Percentiles rank a stretch among this genome's conserved stretches.
These are phyloP conservation scores for Trichoderma sp. DNA, from an alignment of 2,329 filamentous ascomycete species.

Conservation along the genomic window DNA sequence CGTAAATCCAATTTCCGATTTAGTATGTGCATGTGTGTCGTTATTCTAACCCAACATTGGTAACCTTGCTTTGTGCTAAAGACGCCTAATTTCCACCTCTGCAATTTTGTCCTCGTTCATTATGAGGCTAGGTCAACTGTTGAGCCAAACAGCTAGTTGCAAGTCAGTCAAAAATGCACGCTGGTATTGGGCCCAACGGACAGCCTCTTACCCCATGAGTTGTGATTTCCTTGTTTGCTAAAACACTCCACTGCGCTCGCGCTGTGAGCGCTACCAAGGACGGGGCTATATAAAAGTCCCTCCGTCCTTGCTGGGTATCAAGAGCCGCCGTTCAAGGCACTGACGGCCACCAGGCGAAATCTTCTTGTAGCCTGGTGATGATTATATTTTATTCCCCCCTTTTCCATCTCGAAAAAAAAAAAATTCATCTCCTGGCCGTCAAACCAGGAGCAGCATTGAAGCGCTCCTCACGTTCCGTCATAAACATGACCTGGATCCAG, in stretches of 20 bases:
- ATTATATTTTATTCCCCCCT: not conserved
- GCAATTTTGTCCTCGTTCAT: not conserved
- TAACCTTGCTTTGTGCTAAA: not conserved
- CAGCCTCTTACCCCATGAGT: constrained; percentile 18
- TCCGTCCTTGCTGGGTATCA: not conserved
- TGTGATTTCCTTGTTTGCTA: not conserved
- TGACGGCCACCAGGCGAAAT: not conserved
- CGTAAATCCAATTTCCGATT: not conserved
- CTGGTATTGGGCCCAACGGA: constrained; percentile 11
- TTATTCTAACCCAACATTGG: not conserved
- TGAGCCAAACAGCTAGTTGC: not conserved
- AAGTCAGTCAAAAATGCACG: constrained; percentile 8
- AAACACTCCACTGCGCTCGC: not conserved
- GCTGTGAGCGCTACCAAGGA: not conserved
- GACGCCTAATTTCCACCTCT: not conserved
- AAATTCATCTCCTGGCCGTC: constrained; percentile 42
- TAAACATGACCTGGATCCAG: constrained; percentile 96
- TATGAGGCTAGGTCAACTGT: not conserved
- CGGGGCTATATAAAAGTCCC: not conserved
- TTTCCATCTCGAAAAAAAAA: not conserved
- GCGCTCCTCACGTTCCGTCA: constrained; percentile 94
- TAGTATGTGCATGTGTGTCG: not conserved
- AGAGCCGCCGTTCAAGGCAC: not conserved
- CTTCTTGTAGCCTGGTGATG: not conserved
- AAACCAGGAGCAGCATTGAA: constrained; percentile 66